Evolutionary conservation across 2,329 filamentous ascomycete species (phyloP).

Genomic region (Sporothrix phasma): DNA sequence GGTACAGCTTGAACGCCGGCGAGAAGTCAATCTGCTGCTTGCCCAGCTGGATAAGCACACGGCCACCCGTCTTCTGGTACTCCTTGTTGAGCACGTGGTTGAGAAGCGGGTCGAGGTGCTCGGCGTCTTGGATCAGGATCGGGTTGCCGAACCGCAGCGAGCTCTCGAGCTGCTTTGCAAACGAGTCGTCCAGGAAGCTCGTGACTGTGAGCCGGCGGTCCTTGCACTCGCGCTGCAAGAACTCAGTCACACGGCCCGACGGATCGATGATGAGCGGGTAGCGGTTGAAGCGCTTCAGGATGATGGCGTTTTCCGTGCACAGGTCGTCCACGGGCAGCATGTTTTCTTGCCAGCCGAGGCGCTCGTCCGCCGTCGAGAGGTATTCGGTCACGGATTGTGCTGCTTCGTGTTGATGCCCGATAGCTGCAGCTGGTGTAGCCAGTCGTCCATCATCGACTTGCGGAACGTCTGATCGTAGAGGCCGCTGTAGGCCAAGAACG

Average conservation of each 20-base stretch:
- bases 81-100: constrained; percentile 99
- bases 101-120: constrained; percentile 91
- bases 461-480: constrained; percentile 97
- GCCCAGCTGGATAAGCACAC: constrained; percentile 94
- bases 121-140: constrained; percentile 95
- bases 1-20: constrained; percentile 85
- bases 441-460: constrained; percentile 96
- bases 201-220: constrained; percentile 90
- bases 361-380: constrained; percentile 89
- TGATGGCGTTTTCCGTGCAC: constrained; percentile 96
- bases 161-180: constrained; percentile 95
- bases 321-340: constrained; percentile 90
- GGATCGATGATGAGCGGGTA: constrained; percentile 98
- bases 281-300: constrained; percentile 94
- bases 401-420: constrained; percentile 92
- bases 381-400: constrained; percentile 91
- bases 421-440: constrained; percentile 82
- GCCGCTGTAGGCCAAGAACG: constrained; percentile 92
- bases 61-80: constrained; percentile 95
- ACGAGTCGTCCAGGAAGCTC: constrained; percentile 95
- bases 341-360: constrained; percentile 90
- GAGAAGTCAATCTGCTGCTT: constrained; percentile 99
- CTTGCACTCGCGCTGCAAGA: constrained; percentile 78
- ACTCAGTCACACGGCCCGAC: constrained; percentile 87
- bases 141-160: constrained; percentile 96